Conservation (phyloP, 2,329 filamentous ascomycete genomes). For the Phoma sp. region DNA sequence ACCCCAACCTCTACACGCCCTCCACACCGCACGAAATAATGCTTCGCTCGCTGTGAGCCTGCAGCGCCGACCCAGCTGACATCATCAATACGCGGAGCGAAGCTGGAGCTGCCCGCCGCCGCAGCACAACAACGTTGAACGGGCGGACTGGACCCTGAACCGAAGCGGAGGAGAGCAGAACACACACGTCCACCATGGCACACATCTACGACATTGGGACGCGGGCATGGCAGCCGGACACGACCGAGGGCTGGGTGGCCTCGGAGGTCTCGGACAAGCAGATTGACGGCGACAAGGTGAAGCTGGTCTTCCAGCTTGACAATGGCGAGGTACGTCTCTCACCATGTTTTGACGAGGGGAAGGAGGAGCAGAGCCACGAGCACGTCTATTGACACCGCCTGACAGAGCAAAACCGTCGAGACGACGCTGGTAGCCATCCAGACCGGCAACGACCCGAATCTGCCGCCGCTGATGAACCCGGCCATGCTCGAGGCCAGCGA, state of each 20-base stretch:
- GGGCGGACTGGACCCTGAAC: constrained; percentile 39
- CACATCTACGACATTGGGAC: constrained; percentile 96
- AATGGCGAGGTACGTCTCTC: constrained; percentile 79
- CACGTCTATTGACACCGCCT: too few species aligned
- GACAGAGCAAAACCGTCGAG: constrained; percentile 79
- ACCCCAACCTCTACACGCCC: constrained; percentile 3
- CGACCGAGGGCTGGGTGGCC: constrained; percentile 94
- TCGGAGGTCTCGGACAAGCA: constrained; percentile 91
- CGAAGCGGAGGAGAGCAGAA: constrained; percentile 22
- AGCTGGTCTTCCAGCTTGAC: constrained; percentile 84
- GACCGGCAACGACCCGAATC: constrained; percentile 75
- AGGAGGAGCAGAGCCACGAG: not conserved
- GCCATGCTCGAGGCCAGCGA: constrained; percentile 98
- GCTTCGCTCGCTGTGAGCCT: constrained; percentile 38
- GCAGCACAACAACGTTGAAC: constrained; percentile 11
- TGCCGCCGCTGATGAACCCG: constrained; percentile 97
- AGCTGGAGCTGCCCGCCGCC: constrained; percentile 29
- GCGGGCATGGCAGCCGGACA: constrained; percentile 97
- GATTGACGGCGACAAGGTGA: constrained; percentile 84
- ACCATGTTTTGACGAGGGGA: not conserved
- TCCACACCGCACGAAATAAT: constrained; percentile 27
- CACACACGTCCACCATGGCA: constrained; percentile 68
- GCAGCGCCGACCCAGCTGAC: constrained; percentile 32
- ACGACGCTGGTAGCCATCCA: constrained; percentile 79
- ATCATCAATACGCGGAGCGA: constrained; percentile 23